Conservation (phyloP, 805 yeast genomes). For the Yamadazyma akitaensis region DNA sequence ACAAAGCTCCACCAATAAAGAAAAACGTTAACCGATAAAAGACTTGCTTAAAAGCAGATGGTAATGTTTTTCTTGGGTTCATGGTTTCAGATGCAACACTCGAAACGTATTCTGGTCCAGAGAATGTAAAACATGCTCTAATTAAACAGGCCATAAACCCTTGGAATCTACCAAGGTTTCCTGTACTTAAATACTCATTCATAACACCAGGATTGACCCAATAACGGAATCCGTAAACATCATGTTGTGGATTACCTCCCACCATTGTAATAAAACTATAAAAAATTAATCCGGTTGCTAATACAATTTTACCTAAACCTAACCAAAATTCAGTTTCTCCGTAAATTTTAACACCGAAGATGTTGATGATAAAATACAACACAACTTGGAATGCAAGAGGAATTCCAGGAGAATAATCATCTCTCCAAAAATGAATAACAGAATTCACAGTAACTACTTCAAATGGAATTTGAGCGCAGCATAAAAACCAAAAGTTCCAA, state of each 20-base stretch:
- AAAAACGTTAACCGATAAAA: constrained; percentile 64
- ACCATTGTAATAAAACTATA: constrained; percentile 81
- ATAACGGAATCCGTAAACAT: constrained; percentile 49
- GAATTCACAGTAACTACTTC: constrained; percentile 80
- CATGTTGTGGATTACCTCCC: constrained; percentile 77
- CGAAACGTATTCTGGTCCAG: constrained; percentile 83
- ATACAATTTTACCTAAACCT: constrained; percentile 59
- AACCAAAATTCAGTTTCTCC: constrained; percentile 85
- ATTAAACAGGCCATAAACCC: constrained; percentile 69
- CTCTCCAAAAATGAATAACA: constrained; percentile 77
- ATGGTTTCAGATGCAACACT: constrained; percentile 83
- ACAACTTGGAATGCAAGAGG: constrained; percentile 64
- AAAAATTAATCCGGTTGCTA: constrained; percentile 71
- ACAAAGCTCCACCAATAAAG: constrained; percentile 70
- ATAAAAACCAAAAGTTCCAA: constrained; percentile 75
- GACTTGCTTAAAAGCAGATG: constrained; percentile 76
- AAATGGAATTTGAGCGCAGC: constrained; percentile 76
- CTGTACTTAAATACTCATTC: constrained; percentile 33
- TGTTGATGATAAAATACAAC: constrained; percentile 59
- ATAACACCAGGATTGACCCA: constrained; percentile 42
- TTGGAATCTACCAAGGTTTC: constrained; percentile 60
- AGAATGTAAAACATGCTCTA: constrained; percentile 74
- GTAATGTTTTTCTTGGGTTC: constrained; percentile 67
- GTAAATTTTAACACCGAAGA: constrained; percentile 69
- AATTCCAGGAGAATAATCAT: constrained; percentile 69